phyloP scores from a whole-genome alignment of 768 basidiomycete species.

The Trametes sanguinea region DNA sequence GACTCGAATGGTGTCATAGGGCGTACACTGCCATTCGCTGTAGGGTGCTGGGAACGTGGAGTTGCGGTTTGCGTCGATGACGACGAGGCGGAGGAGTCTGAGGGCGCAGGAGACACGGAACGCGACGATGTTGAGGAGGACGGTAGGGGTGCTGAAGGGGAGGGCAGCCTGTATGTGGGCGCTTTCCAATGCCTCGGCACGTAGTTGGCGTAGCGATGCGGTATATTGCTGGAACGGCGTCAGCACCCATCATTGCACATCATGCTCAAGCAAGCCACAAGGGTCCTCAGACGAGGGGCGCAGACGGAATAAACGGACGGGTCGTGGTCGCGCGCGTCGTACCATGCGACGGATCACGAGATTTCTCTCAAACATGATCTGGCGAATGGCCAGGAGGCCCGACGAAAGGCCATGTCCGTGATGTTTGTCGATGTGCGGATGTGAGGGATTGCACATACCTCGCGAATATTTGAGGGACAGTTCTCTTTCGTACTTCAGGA shows the following conservation, averaged over 20 bases:
- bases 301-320: no score
- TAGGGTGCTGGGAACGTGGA: constrained; percentile 47
- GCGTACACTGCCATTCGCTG: constrained; percentile 32
- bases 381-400: constrained; percentile 18
- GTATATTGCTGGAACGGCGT: constrained; percentile 20
- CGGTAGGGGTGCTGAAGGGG: constrained; percentile 41
- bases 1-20: constrained; percentile 30
- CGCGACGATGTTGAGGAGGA: constrained; percentile 58
- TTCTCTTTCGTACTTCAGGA: constrained; percentile 72
- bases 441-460: constrained; percentile 43
- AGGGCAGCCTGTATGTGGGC: constrained; percentile 30
- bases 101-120: constrained; percentile 32
- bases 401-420: neutral
- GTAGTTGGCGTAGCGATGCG: constrained; percentile 28
- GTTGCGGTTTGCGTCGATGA: constrained; percentile 75
- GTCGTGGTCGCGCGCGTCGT: no score
- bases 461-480: constrained; percentile 49
- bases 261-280: no score
- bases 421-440: no score
- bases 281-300: no score
- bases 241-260: neutral
- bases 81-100: constrained; percentile 62
- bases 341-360: no score
- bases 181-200: constrained; percentile 26
- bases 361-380: neutral